Percentiles rank a stretch among this genome's conserved stretches.
Evolutionary conservation across 148 eudicot genomes (phyloP).

Genomic region (Fallopia convolvulus): DNA sequence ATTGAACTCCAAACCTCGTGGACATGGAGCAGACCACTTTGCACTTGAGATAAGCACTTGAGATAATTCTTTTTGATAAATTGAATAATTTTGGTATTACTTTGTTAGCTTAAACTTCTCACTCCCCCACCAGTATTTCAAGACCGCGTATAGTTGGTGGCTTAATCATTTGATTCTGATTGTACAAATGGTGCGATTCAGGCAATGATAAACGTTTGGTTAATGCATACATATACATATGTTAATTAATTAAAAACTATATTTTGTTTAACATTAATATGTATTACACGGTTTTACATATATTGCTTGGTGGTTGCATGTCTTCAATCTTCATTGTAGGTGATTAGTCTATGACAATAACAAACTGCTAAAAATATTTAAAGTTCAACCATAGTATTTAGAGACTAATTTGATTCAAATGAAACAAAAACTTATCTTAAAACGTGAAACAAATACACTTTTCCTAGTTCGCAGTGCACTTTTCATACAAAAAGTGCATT

Average conservation of each 20-base stretch:
- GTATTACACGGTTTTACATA: background rate
- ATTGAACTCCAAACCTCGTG: too few relatives aligned
- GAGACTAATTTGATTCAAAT: too few relatives aligned
- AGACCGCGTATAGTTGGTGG: background rate
- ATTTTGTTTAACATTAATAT: background rate
- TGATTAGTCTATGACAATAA: background rate
- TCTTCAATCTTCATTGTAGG: background rate
- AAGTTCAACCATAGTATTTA: too few relatives aligned
- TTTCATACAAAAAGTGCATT: too few relatives aligned
- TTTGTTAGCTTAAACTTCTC: too few relatives aligned
- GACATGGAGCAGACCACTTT: too few relatives aligned
- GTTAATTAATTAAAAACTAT: background rate
- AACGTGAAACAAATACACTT: too few relatives aligned
- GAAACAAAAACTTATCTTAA: too few relatives aligned
- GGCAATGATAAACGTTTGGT: constrained; percentile 1
- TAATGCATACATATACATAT: background rate
- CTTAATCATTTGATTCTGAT: background rate
- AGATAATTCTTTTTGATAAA: too few relatives aligned
- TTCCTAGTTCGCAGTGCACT: too few relatives aligned
- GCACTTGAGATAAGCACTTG: too few relatives aligned
- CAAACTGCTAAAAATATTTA: background rate
- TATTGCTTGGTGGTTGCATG: background rate
- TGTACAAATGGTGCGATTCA: background rate
- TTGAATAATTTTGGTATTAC: too few relatives aligned
- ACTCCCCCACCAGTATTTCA: background rate